Conservation (phyloP, 768 basidiomycete genomes). For the Tricholoma saponaceum region DNA sequence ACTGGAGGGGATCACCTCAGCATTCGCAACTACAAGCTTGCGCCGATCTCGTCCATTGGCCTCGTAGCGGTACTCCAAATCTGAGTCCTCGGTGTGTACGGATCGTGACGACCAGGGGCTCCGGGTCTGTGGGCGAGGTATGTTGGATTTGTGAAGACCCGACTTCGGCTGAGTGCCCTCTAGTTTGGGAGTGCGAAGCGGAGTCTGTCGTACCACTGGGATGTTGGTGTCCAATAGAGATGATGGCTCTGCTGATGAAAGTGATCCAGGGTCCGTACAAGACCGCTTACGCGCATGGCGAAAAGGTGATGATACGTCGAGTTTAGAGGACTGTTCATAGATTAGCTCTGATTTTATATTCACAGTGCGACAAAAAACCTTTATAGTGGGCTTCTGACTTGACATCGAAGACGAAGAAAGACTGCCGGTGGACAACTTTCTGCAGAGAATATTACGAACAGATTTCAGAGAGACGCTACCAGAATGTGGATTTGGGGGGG, state of each 20-base stretch:
- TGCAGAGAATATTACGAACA: conserved; percentile 27
- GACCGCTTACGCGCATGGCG: conserved; percentile 25
- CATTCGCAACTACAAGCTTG: conserved; percentile 42
- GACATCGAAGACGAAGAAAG: conserved; percentile 12
- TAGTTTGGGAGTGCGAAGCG: neutral
- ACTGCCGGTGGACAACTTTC: conserved; percentile 22
- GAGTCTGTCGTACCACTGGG: neutral
- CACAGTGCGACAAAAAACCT: conserved; percentile 9
- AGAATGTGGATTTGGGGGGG: conserved; percentile 7
- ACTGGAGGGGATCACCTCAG: conserved; percentile 36
- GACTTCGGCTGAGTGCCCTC: neutral
- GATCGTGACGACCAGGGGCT: conserved; percentile 18
- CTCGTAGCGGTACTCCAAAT: conserved; percentile 39
- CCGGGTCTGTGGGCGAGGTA: conserved; percentile 29
- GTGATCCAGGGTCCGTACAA: conserved; percentile 30
- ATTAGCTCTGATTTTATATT: neutral
- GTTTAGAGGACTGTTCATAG: neutral
- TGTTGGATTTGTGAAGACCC: conserved; percentile 18
- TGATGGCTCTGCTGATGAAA: neutral
- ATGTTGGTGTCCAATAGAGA: neutral
- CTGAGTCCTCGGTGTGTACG: conserved; percentile 35
- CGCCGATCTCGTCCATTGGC: conserved; percentile 32
- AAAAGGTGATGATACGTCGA: neutral
- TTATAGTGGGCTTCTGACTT: conserved; percentile 14
- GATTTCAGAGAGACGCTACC: conserved; percentile 23